Evolutionary conservation across 345 rosid genomes (phyloP).

Genomic region (Pistacia integerrima): DNA sequence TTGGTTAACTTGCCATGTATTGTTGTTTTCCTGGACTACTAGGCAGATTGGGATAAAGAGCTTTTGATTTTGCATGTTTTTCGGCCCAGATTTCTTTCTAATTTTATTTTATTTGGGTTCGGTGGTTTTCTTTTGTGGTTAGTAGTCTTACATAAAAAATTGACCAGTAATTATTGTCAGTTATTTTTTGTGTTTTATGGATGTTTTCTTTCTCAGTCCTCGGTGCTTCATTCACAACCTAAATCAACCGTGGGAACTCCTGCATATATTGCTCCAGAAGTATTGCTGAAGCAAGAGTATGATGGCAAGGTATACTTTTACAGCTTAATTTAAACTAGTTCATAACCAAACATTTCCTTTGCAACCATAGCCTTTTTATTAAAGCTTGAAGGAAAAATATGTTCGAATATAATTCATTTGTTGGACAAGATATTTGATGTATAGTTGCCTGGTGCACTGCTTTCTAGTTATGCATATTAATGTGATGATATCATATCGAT

Average conservation of each 20-base stretch:
- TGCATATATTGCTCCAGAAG: constrained; percentile 97
- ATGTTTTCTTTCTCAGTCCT: constrained; percentile 52
- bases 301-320: constrained; percentile 81
- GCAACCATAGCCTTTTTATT: not conserved
- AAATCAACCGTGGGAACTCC: constrained; percentile 99
- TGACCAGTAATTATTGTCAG: not conserved
- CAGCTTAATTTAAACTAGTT: constrained; percentile 3
- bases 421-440: not conserved
- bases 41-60: not conserved
- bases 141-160: not conserved
- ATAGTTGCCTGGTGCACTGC: not conserved
- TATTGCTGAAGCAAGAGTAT: constrained; percentile 73
- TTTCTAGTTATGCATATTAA: not conserved
- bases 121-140: not conserved
- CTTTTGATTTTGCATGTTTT: not conserved
- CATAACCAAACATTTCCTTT: not conserved
- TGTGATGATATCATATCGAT: not conserved
- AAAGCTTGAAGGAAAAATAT: not conserved
- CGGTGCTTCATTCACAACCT: constrained; percentile 94
- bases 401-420: not conserved
- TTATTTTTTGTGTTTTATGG: constrained; percentile 6
- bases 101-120: not conserved
- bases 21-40: not conserved
- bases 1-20: not conserved
- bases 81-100: not conserved